These are phyloP conservation scores for Zygoascus sp. DNA, from an alignment of 1,139 yeast genomes.

Conservation along the genomic window DNA sequence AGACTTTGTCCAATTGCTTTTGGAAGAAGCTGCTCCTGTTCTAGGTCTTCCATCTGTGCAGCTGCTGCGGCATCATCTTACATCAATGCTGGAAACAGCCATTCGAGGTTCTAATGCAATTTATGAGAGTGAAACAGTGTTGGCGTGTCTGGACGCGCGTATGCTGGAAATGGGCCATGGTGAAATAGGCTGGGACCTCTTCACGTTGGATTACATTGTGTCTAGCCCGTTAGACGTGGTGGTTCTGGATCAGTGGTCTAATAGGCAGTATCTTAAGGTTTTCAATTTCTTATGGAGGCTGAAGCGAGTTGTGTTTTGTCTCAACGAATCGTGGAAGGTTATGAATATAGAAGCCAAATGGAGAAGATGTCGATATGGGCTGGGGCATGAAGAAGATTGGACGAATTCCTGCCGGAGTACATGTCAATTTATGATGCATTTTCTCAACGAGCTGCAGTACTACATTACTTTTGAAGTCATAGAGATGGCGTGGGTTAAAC, in stretches of 20 bases:
- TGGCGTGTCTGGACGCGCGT: constrained; percentile 74
- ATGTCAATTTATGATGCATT: constrained; percentile 37
- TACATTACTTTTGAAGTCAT: constrained; percentile 39
- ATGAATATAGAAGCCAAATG: constrained; percentile 25
- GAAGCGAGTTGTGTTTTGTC: constrained; percentile 53
- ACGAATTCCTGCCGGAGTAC: constrained; percentile 12
- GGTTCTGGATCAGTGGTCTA: constrained; percentile 36
- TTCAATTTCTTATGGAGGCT: constrained; percentile 85
- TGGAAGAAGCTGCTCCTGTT: constrained; percentile 51
- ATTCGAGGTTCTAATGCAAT: constrained; percentile 59
- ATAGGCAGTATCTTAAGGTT: constrained; percentile 66
- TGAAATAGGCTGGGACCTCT: constrained; percentile 76
- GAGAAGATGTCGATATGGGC: constrained; percentile 11
- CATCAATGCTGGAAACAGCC: constrained; percentile 62
- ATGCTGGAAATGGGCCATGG: constrained; percentile 67
- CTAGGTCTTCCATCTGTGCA: constrained; percentile 59
- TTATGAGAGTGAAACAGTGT: constrained; percentile 39
- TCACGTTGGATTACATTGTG: constrained; percentile 77
- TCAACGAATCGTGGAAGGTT: constrained; percentile 47
- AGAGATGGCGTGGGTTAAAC: constrained; percentile 38
- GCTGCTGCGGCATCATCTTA: constrained; percentile 61
- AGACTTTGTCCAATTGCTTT: constrained; percentile 68
- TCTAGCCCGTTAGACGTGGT: constrained; percentile 47
- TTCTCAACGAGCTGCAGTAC: constrained; percentile 37
- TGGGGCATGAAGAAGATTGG: constrained; percentile 32